Base-by-base conservation (phyloP, 1,284 basidiomycete species). In the Heliocybe sulcata region DNA sequence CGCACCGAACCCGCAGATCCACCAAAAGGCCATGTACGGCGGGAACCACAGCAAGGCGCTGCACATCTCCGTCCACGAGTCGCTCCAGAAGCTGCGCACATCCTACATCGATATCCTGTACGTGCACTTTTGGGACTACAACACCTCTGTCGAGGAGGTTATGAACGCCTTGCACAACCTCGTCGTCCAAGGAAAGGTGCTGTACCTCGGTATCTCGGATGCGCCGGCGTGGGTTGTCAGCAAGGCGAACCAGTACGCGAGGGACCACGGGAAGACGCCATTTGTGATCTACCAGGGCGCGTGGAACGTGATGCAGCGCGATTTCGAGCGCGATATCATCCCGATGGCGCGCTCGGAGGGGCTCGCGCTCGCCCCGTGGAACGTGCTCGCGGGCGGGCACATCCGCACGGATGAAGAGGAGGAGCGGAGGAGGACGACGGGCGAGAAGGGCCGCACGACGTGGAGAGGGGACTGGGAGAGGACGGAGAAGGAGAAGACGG, bases 291-390 rank as follows among this genome's bases (percentile, higher is more conserved):
- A 81, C 63, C 80, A 83, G 64, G 82, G 81, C 26, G 59, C 62
- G 11, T 85, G 77, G 77, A 79, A 72, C 59, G 68, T 82, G 49
- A 64, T 75, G 55, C 59, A 69, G 35, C 72, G 80, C 50, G 78
- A 78, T 56, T 69, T 83, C 54, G 82, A 83, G 67, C 71, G 80
- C 14, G 81, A 84, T n/a, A 77, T 85, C 58, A 73, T 85, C 52
- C 81, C 81, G 6, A 82, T 84, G 81, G 69, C 66, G 50, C 68
- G 69, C 35, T 63, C 59, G 54, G 73, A 76, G 52, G 73, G n/a
- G n/a, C n/a, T n/a, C n/a, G n/a, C 45, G 79, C 79, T 0, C 66
- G 83, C 16, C 79, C n/a, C n/a, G n/a, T n/a, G n/a, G n/a, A n/a
- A n/a, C n/a, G n/a, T n/a, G n/a, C n/a, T n/a, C n/a, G n/a, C 71